Conservation (phyloP, 306 rosid genomes). For the Purshia tridentata region DNA sequence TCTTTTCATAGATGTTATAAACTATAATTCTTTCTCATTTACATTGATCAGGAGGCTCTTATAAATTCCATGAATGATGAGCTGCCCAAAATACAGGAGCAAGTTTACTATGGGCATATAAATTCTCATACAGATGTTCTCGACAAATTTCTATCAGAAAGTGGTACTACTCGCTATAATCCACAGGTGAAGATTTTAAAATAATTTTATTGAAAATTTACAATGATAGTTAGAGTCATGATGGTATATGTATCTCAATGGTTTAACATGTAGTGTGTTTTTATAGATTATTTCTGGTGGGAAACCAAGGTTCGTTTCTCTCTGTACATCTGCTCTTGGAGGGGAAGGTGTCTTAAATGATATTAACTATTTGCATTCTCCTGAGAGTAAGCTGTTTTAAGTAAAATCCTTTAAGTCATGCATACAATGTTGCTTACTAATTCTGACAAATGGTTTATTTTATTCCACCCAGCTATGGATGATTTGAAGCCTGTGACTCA, state of each 20-base stretch:
- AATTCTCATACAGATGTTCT: slow-evolving; percentile 81
- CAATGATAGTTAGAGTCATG: background rate
- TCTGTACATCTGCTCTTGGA: slow-evolving; percentile 52
- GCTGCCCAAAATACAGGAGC: slow-evolving; percentile 91
- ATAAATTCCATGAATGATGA: slow-evolving; percentile 85
- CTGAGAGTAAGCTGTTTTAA: slow-evolving; percentile 67
- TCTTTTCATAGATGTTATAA: background rate
- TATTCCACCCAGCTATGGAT: slow-evolving; percentile 55
- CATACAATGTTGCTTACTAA: slow-evolving; percentile 12
- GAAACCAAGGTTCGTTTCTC: slow-evolving; percentile 73
- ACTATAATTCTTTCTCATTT: slow-evolving; percentile 25
- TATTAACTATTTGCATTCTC: slow-evolving; percentile 73
- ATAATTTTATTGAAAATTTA: background rate
- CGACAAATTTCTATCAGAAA: slow-evolving; percentile 71
- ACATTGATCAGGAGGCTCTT: slow-evolving; percentile 69
- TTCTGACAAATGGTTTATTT: slow-evolving; percentile 31
- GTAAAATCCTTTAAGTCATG: slow-evolving; percentile 25
- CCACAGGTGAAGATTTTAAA: slow-evolving; percentile 59
- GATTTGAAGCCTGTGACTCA: slow-evolving; percentile 95
- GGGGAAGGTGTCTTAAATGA: slow-evolving; percentile 54
- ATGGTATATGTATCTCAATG: slow-evolving; percentile 12
- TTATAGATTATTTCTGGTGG: slow-evolving; percentile 71
- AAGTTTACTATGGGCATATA: slow-evolving; percentile 91
- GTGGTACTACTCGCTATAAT: slow-evolving; percentile 88
- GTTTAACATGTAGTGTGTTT: slow-evolving; percentile 22